Conservation (phyloP, 805 yeast genomes). For the Sungouiella thailandica region DNA sequence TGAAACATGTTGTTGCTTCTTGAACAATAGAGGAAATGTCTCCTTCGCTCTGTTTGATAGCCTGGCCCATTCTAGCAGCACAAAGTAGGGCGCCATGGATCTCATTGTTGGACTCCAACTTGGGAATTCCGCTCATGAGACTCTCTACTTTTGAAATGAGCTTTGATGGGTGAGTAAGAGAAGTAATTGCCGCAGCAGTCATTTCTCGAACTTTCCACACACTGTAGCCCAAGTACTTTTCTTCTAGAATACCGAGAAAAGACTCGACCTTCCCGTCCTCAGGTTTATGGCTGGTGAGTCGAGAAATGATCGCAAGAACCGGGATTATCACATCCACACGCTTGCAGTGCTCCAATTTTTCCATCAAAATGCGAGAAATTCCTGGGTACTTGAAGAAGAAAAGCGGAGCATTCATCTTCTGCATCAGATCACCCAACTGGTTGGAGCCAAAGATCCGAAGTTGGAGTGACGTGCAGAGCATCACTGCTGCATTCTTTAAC, state of each 20-base stretch:
- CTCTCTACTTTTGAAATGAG: too few relatives aligned
- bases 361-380: slow-evolving; percentile 45
- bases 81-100: not conserved
- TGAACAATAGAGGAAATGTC: too few relatives aligned
- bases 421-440: slow-evolving; percentile 28
- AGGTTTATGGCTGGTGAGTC: slow-evolving; percentile 59
- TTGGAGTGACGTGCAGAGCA: slow-evolving; percentile 85
- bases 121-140: too few relatives aligned
- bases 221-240: slow-evolving; percentile 40
- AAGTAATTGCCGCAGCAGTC: slow-evolving; percentile 67
- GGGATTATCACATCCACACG: slow-evolving; percentile 62
- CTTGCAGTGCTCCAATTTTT: slow-evolving; percentile 29
- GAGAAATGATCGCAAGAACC: slow-evolving; percentile 63
- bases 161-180: slow-evolving; percentile 24
- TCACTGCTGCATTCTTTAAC: slow-evolving; percentile 84
- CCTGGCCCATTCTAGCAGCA: too few relatives aligned
- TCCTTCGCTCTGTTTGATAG: too few relatives aligned
- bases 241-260: slow-evolving; percentile 36
- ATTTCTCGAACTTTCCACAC: slow-evolving; percentile 86
- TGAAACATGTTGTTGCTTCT: too few relatives aligned
- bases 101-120: not conserved
- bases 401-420: slow-evolving; percentile 49
- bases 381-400: slow-evolving; percentile 67
- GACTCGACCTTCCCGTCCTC: slow-evolving; percentile 43
- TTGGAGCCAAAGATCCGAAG: slow-evolving; percentile 71